These are phyloP conservation scores for Rubroboletus satanas DNA, from an alignment of 768 basidiomycete genomes.

Conservation along the genomic window DNA sequence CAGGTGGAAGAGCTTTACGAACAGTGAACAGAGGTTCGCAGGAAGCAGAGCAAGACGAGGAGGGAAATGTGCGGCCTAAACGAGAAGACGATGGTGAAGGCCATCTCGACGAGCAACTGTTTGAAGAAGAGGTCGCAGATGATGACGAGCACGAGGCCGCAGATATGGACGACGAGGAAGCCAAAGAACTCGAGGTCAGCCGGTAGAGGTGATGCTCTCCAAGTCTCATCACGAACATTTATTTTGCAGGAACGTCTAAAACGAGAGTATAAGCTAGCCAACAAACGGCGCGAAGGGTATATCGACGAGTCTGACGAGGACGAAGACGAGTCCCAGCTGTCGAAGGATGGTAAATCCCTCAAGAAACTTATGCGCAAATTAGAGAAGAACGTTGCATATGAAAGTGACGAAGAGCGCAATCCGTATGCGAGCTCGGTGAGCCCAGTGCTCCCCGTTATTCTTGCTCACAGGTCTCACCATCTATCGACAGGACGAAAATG, in stretches of 20 bases:
- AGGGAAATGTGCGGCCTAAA: slow-evolving; percentile 51
- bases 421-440: slow-evolving; percentile 78
- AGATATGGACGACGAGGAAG: slow-evolving; percentile 78
- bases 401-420: slow-evolving; percentile 75
- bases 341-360: slow-evolving; percentile 73
- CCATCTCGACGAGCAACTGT: slow-evolving; percentile 77
- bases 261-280: slow-evolving; percentile 74
- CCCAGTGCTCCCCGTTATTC: slow-evolving; percentile 3
- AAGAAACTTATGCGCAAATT: slow-evolving; percentile 82
- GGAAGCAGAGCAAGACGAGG: slow-evolving; percentile 64
- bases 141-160: slow-evolving; percentile 77
- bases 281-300: slow-evolving; percentile 65
- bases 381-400: slow-evolving; percentile 80
- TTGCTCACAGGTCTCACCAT: background rate
- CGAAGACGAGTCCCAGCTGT: slow-evolving; percentile 55
- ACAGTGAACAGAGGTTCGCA: slow-evolving; percentile 65
- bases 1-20: slow-evolving; percentile 63
- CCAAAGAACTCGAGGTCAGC: slow-evolving; percentile 74
- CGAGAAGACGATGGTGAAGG: slow-evolving; percentile 72
- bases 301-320: slow-evolving; percentile 75
- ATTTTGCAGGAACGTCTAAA: slow-evolving; percentile 70
- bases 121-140: slow-evolving; percentile 82
- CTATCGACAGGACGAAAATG: slow-evolving; percentile 56
- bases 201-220: background rate
- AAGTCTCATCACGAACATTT: background rate